Base-by-base conservation (phyloP, 441 rosid genomes). In the Erodium moschatum region DNA sequence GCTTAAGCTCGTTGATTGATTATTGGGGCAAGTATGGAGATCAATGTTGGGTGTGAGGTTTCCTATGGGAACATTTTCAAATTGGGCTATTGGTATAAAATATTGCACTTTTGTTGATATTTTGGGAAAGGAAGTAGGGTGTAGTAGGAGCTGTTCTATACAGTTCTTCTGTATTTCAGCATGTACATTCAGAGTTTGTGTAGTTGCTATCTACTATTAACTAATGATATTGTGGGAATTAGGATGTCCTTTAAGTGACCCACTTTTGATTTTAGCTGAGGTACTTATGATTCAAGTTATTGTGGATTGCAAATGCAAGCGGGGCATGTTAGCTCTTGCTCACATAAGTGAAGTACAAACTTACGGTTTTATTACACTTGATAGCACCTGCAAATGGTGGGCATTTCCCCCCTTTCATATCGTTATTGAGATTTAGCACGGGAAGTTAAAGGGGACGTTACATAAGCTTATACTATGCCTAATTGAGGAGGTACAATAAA, bases 331-430 rank as follows among this genome's bases (percentile, higher is more conserved):
- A 7, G 11, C 16, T 16, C 61, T 54, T 54, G 54, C 12, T 13
- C 16, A 48, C 16, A 12, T 10, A 12, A 44, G 12, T 44, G 4
- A 48, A 48, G 54, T 48, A 2, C 5, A 48, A 48, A n/a, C 16
- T 12, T 48, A 4, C 13, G 15, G 16, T 24, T 24, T 2, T 24
- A 24, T 40, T 40, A 40, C 46, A 40, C 46, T 40, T 40, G 11
- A 38, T 15, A 50, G 58, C 58, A 50, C 58, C 58, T 50, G 58
- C 58, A 15, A 50, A 50, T 50, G 58, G n/a, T 50, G 7, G 18
- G 3, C 16, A 50, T 13, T 15, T 50, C n/a, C 7, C 6, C 6
- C 58, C 19, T 50, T 50, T n/a, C 19, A 4, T 13, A 50, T 13
- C 19, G 7, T 19, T 15, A 48, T 13, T 15, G 18, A 50, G 58